Conservation (phyloP, 306 rosid species). For the Acmispon strigosus region DNA sequence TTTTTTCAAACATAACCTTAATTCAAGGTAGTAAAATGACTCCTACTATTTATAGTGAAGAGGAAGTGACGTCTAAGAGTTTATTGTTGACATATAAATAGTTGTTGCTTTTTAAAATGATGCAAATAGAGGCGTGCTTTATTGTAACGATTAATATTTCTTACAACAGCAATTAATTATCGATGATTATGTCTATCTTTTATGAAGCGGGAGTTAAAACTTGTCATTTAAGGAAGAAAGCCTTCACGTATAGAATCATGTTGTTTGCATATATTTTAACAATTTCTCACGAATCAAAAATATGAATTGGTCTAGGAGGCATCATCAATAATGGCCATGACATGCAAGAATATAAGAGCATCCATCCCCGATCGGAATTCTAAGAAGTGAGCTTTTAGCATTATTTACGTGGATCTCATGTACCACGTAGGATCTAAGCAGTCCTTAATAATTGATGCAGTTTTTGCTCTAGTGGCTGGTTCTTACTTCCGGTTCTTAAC, state of each 20-base stretch:
- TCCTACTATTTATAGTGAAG: no score
- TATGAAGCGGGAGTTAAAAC: neutral
- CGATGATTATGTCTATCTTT: slow-evolving; percentile 17
- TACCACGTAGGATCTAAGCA: no score
- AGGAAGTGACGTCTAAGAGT: no score
- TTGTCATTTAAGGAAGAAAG: slow-evolving; percentile 14
- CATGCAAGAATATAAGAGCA: neutral
- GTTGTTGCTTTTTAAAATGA: neutral
- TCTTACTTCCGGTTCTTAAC: no score
- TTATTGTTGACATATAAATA: neutral
- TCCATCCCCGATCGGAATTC: no score
- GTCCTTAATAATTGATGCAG: no score
- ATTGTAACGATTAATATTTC: neutral
- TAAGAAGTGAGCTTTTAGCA: no score
- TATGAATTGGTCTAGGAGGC: neutral
- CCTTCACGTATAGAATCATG: slow-evolving; percentile 15
- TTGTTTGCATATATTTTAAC: neutral
- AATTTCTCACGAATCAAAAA: neutral
- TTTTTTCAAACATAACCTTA: no score
- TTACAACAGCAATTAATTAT: neutral
- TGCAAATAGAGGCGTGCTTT: neutral
- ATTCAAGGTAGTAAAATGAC: no score
- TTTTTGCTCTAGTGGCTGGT: no score
- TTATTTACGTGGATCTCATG: no score
- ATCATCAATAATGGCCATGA: slow-evolving; percentile 12